Evolutionary conservation across 805 yeast species (phyloP).

Genomic region (Candida andamanensis): DNA sequence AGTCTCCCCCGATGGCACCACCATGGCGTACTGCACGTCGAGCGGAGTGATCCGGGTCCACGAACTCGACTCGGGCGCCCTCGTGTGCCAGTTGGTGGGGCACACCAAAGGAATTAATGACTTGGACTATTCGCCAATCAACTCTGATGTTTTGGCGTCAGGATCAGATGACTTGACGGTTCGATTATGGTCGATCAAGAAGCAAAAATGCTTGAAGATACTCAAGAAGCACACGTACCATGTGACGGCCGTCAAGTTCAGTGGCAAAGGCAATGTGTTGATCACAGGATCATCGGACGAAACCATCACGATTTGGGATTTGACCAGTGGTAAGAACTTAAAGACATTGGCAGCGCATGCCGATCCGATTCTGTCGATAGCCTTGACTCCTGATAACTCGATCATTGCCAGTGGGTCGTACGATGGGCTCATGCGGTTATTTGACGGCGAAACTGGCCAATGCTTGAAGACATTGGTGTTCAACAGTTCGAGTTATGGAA

Average conservation of each 20-base stretch:
- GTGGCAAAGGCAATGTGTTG: constrained; percentile 68
- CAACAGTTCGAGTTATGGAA: constrained; percentile 57
- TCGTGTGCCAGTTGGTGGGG: constrained; percentile 39
- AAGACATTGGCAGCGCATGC: constrained; percentile 88
- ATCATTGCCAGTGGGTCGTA: constrained; percentile 81
- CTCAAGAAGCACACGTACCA: constrained; percentile 82
- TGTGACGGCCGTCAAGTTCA: constrained; percentile 67
- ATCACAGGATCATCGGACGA: constrained; percentile 88
- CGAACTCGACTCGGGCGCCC: constrained; percentile 20
- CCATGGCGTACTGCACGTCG: constrained; percentile 48
- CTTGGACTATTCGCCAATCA: constrained; percentile 67
- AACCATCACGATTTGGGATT: constrained; percentile 88
- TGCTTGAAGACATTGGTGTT: constrained; percentile 86
- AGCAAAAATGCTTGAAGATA: constrained; percentile 45
- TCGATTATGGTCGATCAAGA: constrained; percentile 60
- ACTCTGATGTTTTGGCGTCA: constrained; percentile 67
- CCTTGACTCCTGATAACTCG: constrained; percentile 73
- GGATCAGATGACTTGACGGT: constrained; percentile 84
- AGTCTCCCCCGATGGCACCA: constrained; percentile 56
- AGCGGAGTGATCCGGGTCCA: constrained; percentile 24
- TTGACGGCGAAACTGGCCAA: constrained; percentile 85
- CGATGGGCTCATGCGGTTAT: constrained; percentile 87
- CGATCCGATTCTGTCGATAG: constrained; percentile 77
- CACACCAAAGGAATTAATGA: constrained; percentile 73
- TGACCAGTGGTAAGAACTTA: constrained; percentile 59